Percentiles rank a stretch among this genome's conserved stretches.
Conservation (phyloP, 140 eudicot species). For the Flaveria floridana region DNA sequence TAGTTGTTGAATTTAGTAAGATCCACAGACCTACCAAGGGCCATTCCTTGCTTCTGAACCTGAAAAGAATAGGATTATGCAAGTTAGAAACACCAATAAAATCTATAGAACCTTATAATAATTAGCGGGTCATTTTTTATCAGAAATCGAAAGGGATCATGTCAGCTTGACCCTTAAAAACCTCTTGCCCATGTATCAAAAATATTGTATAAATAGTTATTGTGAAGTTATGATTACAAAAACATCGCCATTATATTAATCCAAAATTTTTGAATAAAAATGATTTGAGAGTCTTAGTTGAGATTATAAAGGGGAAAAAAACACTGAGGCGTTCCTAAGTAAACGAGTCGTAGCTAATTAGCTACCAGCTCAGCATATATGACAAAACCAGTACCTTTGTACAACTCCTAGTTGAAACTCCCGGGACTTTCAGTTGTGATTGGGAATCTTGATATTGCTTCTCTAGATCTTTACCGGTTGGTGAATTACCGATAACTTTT, state of each 20-base stretch:
- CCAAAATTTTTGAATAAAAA: neutral
- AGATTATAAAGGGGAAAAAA: too few species aligned
- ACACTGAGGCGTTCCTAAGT: too few species aligned
- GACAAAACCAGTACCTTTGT: slow-evolving; percentile 61
- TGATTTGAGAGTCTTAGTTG: neutral
- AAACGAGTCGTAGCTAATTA: too few species aligned
- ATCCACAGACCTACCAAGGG: slow-evolving; percentile 97
- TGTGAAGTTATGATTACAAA: neutral
- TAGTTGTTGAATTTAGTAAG: slow-evolving; percentile 80
- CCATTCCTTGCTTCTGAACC: slow-evolving; percentile 97
- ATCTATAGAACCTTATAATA: neutral
- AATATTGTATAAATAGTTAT: neutral
- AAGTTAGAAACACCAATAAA: slow-evolving; percentile 15
- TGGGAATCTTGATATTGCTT: slow-evolving; percentile 44
- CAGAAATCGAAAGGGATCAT: neutral
- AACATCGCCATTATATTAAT: too few species aligned
- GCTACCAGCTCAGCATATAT: neutral
- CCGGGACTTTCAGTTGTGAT: slow-evolving; percentile 46
- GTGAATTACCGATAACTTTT: slow-evolving; percentile 42
- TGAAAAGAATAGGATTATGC: slow-evolving; percentile 33
- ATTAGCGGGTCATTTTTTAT: neutral
- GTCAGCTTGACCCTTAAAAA: neutral
- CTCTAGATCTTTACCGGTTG: slow-evolving; percentile 47
- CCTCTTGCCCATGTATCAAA: neutral
- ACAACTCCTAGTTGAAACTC: slow-evolving; percentile 86